These are phyloP conservation scores for Pyrus betulifolia DNA, from an alignment of 306 rosid species.

Conservation along the genomic window DNA sequence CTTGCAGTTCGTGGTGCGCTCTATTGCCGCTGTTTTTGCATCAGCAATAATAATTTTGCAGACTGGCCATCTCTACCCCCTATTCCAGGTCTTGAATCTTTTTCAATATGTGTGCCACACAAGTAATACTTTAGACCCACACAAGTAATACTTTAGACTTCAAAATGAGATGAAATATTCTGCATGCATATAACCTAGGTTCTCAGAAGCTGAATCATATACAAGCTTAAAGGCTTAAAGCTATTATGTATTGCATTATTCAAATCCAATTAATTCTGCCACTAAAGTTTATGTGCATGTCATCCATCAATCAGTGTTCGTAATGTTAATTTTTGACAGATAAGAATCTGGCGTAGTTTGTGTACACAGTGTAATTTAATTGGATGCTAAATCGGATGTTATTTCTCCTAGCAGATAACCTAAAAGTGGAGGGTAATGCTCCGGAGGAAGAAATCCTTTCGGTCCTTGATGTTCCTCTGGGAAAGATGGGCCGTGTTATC, in stretches of 20 bases:
- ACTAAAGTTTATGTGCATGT: not conserved
- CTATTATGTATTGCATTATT: not conserved
- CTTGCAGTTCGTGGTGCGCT: conserved; percentile 94
- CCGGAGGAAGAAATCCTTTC: conserved; percentile 90
- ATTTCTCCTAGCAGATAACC: conserved; percentile 36
- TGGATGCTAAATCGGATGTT: conserved; percentile 4
- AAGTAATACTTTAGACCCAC: not conserved
- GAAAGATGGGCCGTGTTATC: conserved; percentile 87
- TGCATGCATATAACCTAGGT: not conserved
- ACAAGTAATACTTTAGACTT: not conserved
- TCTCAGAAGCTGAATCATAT: not conserved
- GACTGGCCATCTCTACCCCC: conserved; percentile 89
- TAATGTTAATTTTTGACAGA: not conserved
- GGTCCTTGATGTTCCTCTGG: conserved; percentile 75
- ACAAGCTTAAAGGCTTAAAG: conserved; percentile 13
- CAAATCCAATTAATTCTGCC: not conserved
- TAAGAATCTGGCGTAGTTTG: not conserved
- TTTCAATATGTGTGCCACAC: not conserved
- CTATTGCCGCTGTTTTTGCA: conserved; percentile 88
- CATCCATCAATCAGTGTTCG: not conserved
- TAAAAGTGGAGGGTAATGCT: conserved; percentile 43
- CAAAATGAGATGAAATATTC: conserved; percentile 7
- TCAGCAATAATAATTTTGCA: conserved; percentile 43
- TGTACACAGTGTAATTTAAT: not conserved
- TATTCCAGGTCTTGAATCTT: conserved; percentile 58